Evolutionary conservation across 2,329 filamentous ascomycete species (phyloP).

Genomic region (Paracorniculantispora psalliotae): DNA sequence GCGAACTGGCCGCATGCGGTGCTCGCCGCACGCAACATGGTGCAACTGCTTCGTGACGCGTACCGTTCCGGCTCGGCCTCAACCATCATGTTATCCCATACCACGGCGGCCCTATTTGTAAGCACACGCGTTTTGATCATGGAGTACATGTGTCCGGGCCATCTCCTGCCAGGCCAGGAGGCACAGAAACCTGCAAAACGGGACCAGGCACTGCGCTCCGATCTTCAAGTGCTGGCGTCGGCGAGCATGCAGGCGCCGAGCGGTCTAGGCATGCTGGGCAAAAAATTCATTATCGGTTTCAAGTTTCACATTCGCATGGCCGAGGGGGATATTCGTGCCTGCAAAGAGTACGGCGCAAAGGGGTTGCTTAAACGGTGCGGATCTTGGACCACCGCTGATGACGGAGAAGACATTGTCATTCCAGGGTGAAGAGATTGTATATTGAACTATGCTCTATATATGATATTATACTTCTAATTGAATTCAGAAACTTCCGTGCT

Average conservation of each 20-base stretch:
- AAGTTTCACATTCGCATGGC: slow-evolving; percentile 18
- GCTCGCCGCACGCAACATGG: slow-evolving; percentile 17
- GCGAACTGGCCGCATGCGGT: slow-evolving; percentile 23
- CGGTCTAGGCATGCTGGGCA: slow-evolving; percentile 15
- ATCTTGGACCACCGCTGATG: slow-evolving; percentile 15
- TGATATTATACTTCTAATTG: neutral
- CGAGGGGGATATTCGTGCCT: slow-evolving; percentile 7
- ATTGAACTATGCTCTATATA: neutral
- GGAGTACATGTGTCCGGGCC: slow-evolving; percentile 18
- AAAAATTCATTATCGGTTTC: slow-evolving; percentile 20
- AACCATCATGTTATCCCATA: slow-evolving; percentile 19
- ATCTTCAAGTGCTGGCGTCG: slow-evolving; percentile 19
- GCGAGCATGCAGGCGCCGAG: slow-evolving; percentile 17
- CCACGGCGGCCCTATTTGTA: slow-evolving; percentile 17
- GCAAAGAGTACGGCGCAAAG: slow-evolving; percentile 17
- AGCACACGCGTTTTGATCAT: slow-evolving; percentile 17
- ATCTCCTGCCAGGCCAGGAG: neutral
- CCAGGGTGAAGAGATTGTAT: neutral
- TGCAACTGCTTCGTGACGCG: slow-evolving; percentile 19
- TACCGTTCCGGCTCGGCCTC: slow-evolving; percentile 13
- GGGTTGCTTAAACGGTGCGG: slow-evolving; percentile 18
- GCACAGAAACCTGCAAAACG: neutral
- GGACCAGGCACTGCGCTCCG: slow-evolving; percentile 17
- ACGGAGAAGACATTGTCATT: neutral
- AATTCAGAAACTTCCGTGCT: slow-evolving; percentile 12